phyloP scores from a whole-genome alignment of 257 asterid genomes.

The Thymus quinquecostatus region DNA sequence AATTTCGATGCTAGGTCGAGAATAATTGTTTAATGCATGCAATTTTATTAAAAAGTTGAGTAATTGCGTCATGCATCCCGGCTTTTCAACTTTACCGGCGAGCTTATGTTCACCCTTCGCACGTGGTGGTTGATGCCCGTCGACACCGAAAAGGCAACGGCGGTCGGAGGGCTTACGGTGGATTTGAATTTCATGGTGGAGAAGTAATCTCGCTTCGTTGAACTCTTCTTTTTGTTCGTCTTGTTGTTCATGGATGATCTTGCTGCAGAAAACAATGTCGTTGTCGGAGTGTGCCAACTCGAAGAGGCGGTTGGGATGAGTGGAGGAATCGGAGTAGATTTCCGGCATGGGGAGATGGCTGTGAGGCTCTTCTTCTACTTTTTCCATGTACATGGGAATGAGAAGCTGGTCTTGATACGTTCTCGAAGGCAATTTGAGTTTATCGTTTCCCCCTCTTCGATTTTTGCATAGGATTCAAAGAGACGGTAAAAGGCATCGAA shows the following conservation, averaged over 20 bases:
- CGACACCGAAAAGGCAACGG: constrained; percentile 24
- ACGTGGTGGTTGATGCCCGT: constrained; percentile 24
- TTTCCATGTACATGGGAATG: too few species aligned
- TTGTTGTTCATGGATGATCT: constrained; percentile 25
- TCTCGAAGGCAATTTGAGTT: too few species aligned
- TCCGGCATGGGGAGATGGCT: constrained; percentile 34
- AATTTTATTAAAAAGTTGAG: too few species aligned
- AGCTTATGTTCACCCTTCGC: constrained; percentile 54
- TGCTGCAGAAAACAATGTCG: constrained; percentile 43
- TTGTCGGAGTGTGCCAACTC: constrained; percentile 29
- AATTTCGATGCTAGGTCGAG: too few species aligned
- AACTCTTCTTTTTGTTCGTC: constrained; percentile 27
- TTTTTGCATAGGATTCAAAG: too few species aligned
- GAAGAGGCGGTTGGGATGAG: constrained; percentile 34
- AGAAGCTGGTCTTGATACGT: too few species aligned
- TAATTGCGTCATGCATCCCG: constrained; percentile 49
- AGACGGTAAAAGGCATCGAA: too few species aligned
- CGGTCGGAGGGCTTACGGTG: not conserved
- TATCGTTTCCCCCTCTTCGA: too few species aligned
- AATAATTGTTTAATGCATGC: too few species aligned
- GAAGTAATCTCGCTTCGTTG: constrained; percentile 41
- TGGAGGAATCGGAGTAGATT: not conserved
- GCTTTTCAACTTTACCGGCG: constrained; percentile 53
- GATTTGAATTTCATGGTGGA: constrained; percentile 29
- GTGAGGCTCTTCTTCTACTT: constrained; percentile 17